These are phyloP conservation scores for Thermothielavioides terrestris DNA, from an alignment of 495 filamentous ascomycete genomes.

Conservation along the genomic window DNA sequence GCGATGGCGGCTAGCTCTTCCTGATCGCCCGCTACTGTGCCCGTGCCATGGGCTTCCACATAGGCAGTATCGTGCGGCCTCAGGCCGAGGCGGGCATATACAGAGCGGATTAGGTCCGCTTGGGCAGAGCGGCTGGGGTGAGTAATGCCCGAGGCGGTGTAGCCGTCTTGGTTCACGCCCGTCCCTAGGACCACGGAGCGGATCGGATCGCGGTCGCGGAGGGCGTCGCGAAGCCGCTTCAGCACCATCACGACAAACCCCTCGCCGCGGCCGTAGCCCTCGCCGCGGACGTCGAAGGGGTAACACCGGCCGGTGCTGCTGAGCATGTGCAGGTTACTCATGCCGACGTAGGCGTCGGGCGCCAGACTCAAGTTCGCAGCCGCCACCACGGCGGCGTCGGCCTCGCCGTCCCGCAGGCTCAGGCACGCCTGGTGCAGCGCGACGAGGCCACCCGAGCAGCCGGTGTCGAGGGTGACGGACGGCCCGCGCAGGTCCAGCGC, in stretches of 20 bases:
- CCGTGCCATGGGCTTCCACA: conserved; percentile 42
- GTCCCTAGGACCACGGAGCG: conserved; percentile 44
- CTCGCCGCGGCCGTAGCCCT: conserved; percentile 34
- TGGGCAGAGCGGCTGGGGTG: conserved; percentile 32
- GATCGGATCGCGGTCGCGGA: conserved; percentile 43
- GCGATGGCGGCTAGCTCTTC: conserved; percentile 29
- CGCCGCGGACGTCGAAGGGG: conserved; percentile 21
- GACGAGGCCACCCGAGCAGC: conserved; percentile 46
- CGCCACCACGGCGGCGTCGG: conserved; percentile 29
- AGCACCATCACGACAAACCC: conserved; percentile 32
- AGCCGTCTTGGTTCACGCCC: conserved; percentile 4
- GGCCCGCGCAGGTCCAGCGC: conserved; percentile 38
- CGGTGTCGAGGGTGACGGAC: conserved; percentile 40
- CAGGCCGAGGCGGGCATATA: conserved; percentile 17
- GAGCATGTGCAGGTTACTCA: neutral
- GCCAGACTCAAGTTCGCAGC: conserved; percentile 23
- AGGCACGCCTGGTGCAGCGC: conserved; percentile 41
- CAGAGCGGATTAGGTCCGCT: conserved; percentile 17
- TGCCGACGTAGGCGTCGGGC: conserved; percentile 16
- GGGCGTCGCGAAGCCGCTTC: conserved; percentile 44
- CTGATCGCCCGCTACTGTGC: conserved; percentile 43
- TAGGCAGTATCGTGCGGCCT: conserved; percentile 32
- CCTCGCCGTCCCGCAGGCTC: conserved; percentile 20
- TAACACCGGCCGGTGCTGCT: neutral
- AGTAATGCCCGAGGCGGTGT: conserved; percentile 42